phyloP scores from a whole-genome alignment of 805 yeast species.

The Candida loeiensis region DNA sequence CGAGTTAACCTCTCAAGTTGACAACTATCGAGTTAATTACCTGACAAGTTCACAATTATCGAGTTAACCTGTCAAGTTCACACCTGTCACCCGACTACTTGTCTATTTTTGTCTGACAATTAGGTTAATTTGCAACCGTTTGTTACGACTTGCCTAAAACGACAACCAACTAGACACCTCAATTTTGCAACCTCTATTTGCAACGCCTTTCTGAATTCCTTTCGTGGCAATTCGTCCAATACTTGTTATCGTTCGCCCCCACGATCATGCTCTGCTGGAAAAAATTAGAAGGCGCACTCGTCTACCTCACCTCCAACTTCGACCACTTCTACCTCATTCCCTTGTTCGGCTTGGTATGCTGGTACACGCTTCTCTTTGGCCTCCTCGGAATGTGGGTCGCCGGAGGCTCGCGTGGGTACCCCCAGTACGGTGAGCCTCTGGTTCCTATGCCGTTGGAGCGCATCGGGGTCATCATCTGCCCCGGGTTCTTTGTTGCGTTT shows the following conservation, averaged over 20 bases:
- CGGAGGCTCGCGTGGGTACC: conserved; percentile 19
- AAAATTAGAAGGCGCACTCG: neutral
- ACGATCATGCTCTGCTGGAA: neutral
- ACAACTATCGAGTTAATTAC: too few relatives aligned
- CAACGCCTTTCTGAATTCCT: too few relatives aligned
- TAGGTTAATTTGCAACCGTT: too few relatives aligned
- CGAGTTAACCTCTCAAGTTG: too few relatives aligned
- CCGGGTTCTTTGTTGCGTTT: conserved; percentile 22
- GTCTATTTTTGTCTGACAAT: too few relatives aligned
- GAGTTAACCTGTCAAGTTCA: too few relatives aligned
- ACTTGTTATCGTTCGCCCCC: neutral
- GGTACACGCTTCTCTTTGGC: conserved; percentile 22
- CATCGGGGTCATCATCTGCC: conserved; percentile 22
- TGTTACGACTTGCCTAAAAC: too few relatives aligned
- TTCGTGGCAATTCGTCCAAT: too few relatives aligned
- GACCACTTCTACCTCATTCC: conserved; percentile 26
- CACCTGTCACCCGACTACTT: too few relatives aligned
- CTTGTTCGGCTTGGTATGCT: conserved; percentile 23
- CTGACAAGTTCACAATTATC: too few relatives aligned
- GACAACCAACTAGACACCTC: too few relatives aligned
- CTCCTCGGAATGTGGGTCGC: conserved; percentile 21
- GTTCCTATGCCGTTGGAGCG: conserved; percentile 24
- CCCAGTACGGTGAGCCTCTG: conserved; percentile 19
- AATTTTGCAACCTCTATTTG: too few relatives aligned
- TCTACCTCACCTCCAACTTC: conserved; percentile 18